Percentiles rank a stretch among this genome's conserved stretches.
Evolutionary conservation across 495 filamentous ascomycete genomes (phyloP).

Genomic region (Penicillium lagena): DNA sequence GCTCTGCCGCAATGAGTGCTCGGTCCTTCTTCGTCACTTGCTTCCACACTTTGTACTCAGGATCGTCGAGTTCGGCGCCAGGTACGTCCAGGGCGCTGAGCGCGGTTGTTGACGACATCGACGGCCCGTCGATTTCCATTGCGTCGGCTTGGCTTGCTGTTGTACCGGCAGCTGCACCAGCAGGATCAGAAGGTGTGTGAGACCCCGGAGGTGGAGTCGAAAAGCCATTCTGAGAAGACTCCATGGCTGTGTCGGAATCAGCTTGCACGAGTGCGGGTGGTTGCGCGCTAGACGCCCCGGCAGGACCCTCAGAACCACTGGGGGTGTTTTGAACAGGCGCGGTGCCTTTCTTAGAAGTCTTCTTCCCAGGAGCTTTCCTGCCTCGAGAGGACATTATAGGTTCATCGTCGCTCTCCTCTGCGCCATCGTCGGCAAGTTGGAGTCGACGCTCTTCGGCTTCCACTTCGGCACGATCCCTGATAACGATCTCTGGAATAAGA

Average conservation of each 20-base stretch:
- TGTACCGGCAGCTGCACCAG: conserved; percentile 51
- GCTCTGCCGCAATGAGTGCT: conserved; percentile 69
- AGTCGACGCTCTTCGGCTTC: conserved; percentile 90
- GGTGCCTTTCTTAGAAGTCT: conserved; percentile 65
- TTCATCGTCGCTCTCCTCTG: conserved; percentile 90
- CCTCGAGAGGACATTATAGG: conserved; percentile 97
- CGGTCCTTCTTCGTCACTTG: conserved; percentile 96
- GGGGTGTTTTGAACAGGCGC: conserved; percentile 65
- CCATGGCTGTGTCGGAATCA: conserved; percentile 56
- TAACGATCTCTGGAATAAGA: conserved; percentile 86
- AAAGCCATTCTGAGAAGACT: conserved; percentile 76
- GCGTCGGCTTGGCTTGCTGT: conserved; percentile 66
- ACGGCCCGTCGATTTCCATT: conserved; percentile 71
- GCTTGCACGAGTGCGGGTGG: conserved; percentile 45
- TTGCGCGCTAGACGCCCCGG: conserved; percentile 51
- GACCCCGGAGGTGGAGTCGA: conserved; percentile 72
- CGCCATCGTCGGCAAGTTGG: conserved; percentile 69
- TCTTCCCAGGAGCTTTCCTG: conserved; percentile 77
- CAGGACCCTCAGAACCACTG: conserved; percentile 64
- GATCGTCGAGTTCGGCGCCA: conserved; percentile 62
- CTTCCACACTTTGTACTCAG: conserved; percentile 97
- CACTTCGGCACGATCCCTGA: conserved; percentile 86
- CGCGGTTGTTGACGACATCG: conserved; percentile 49
- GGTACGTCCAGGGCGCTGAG: conserved; percentile 40
- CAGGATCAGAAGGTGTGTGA: conserved; percentile 68